phyloP scores from a whole-genome alignment of 805 yeast genomes.

The Ogataea ganodermae region DNA sequence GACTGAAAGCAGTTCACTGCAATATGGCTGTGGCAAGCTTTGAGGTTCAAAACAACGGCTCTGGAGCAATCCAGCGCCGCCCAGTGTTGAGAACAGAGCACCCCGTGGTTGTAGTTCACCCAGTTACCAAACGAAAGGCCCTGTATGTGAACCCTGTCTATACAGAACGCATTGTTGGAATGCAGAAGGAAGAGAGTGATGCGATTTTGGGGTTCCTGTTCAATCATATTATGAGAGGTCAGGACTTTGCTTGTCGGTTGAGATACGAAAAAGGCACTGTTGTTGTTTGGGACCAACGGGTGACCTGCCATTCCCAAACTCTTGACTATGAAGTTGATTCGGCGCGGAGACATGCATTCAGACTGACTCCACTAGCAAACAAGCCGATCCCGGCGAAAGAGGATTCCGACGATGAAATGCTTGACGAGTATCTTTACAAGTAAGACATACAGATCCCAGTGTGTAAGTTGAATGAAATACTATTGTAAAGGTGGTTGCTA shows the following conservation, averaged over 20 bases:
- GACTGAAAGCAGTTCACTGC: constrained; percentile 70
- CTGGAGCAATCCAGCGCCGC: constrained; percentile 60
- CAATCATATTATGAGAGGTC: constrained; percentile 49
- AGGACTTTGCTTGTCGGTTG: constrained; percentile 68
- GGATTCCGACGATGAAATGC: constrained; percentile 34
- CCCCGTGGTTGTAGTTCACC: constrained; percentile 72
- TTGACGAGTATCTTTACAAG: constrained; percentile 26
- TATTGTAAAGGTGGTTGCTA: too few species aligned
- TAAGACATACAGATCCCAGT: neutral
- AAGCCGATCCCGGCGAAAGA: constrained; percentile 48
- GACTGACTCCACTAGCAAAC: constrained; percentile 75
- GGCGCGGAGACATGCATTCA: constrained; percentile 66
- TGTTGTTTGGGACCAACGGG: constrained; percentile 78
- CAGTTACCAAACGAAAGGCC: constrained; percentile 65
- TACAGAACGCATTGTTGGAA: constrained; percentile 66
- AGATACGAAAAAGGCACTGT: constrained; percentile 71
- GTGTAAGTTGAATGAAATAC: too few species aligned
- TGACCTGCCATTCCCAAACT: constrained; percentile 66
- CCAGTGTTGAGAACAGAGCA: constrained; percentile 61
- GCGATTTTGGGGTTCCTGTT: constrained; percentile 58
- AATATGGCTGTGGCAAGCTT: constrained; percentile 67
- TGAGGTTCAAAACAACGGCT: constrained; percentile 55
- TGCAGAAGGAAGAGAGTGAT: constrained; percentile 72
- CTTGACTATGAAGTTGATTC: constrained; percentile 69
- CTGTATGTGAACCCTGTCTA: constrained; percentile 61